phyloP scores from a whole-genome alignment of 768 basidiomycete species.

The Boletus eberwhitei region DNA sequence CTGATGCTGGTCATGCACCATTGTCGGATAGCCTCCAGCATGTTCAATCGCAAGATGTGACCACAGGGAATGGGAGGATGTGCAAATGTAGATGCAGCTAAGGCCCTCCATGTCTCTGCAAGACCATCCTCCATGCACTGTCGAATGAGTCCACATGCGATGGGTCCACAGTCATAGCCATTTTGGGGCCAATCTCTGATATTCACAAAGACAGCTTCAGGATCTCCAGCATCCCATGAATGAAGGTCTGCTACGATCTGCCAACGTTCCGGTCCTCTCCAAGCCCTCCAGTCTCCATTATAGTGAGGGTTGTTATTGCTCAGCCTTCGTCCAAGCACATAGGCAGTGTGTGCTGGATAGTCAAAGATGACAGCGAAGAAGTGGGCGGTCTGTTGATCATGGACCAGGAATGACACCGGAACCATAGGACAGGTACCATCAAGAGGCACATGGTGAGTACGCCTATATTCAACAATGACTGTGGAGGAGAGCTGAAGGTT shows the following conservation, averaged over 20 bases:
- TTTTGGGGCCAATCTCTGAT: not conserved
- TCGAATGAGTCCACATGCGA: not conserved
- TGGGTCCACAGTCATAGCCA: not conserved
- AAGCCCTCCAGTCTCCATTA: not conserved
- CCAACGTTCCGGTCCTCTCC: conserved; percentile 1
- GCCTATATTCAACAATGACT: not conserved
- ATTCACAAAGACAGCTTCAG: not conserved
- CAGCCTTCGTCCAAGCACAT: not conserved
- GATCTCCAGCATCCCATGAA: not conserved
- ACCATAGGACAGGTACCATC: not conserved
- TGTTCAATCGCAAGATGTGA: too few relatives aligned
- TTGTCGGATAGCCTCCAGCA: too few relatives aligned
- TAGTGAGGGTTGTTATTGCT: not conserved
- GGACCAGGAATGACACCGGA: not conserved
- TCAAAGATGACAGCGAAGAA: not conserved
- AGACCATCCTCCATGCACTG: not conserved
- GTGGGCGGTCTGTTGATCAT: not conserved
- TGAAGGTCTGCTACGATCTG: not conserved
- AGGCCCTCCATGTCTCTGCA: not conserved
- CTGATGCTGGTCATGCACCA: too few relatives aligned
- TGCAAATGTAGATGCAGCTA: not conserved
- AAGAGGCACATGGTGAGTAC: not conserved
- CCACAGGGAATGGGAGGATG: not conserved
- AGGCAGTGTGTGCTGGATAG: not conserved
- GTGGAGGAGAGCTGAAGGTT: not conserved